These are phyloP conservation scores for Saccharomyces uvarum DNA, from an alignment of 1,139 yeast species.

Conservation along the genomic window DNA sequence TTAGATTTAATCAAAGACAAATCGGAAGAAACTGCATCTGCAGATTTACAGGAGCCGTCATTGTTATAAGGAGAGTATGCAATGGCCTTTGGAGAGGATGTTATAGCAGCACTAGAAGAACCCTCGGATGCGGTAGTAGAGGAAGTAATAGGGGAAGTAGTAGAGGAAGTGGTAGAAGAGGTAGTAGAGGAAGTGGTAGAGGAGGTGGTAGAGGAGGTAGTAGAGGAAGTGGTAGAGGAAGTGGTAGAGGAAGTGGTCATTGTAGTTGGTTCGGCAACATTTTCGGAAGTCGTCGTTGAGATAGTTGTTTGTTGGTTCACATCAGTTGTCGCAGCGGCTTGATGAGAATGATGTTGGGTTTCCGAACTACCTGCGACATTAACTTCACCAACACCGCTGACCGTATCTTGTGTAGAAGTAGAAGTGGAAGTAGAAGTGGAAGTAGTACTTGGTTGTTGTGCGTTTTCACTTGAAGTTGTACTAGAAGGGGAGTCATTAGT, in stretches of 20 bases:
- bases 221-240: constrained; percentile 8
- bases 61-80: constrained; percentile 77
- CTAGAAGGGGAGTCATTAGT: not conserved
- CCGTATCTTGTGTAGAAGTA: not conserved
- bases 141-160: constrained; percentile 9
- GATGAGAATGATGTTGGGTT: constrained; percentile 1
- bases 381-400: not conserved
- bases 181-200: constrained; percentile 8
- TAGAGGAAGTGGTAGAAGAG: constrained; percentile 10
- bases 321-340: constrained; percentile 5
- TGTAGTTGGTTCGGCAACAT: constrained; percentile 10
- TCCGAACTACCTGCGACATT: not conserved
- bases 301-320: constrained; percentile 2
- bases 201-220: constrained; percentile 10
- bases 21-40: constrained; percentile 49
- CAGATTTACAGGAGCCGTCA: constrained; percentile 59
- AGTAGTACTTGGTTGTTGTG: not conserved
- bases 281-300: constrained; percentile 10
- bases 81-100: constrained; percentile 44
- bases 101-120: constrained; percentile 20
- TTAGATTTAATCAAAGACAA: constrained; percentile 48
- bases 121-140: constrained; percentile 6
- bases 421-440: constrained; percentile 9
- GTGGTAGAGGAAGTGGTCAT: constrained; percentile 4
- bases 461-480: not conserved